Base-by-base conservation (phyloP, 306 rosid genomes). In the Vigna hirtella region DNA sequence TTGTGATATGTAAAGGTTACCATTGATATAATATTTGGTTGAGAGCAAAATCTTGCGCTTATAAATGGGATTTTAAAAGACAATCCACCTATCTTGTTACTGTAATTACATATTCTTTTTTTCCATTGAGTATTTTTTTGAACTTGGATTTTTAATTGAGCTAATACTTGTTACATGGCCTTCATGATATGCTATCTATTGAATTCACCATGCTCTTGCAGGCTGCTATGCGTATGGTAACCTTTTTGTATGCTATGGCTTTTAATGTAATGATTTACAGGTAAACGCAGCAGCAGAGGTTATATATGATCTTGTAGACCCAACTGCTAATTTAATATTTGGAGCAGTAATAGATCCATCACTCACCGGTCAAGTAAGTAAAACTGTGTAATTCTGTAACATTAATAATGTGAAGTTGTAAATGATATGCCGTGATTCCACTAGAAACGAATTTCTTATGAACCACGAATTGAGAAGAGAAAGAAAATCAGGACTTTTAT, bases 311-410 rank as follows among this genome's bases (percentile, higher is more conserved):
- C 97, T 92, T 32, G 97, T 92, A 74, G 97, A 92, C 80, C 97
- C 97, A 6, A 86, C 97, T 45, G 97, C 97, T 59, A 92, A 92
- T 82, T 83, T 92, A 59, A 92, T 92, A 48, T 92, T 92, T 81
- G 97, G 97, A 83, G 97, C 97, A 48, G 97, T 92, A 63, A 87
- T 91, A 82, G 97, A 92, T 89, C 97, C 97, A 68, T 84, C 96
- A 7, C 86, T 92, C 73, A 86, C 86, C 73, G 97, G 97, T 73
- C 97, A 92, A 88, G 97, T 92, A 85, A 84, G 93, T 86, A 43
- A 42, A 66, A 18, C 55, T 49, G 1, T 20, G 38, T 8, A 34
- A 62, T 13, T 40, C 72, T 63, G 42, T 49, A 12, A 47, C 57
- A 42, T 38, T 20, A 71, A 3, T 34, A 6, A 52, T 52, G 36